Evolutionary conservation across 176 grass and related monocot species (phyloP).

Genomic region (Oryza punctata): DNA sequence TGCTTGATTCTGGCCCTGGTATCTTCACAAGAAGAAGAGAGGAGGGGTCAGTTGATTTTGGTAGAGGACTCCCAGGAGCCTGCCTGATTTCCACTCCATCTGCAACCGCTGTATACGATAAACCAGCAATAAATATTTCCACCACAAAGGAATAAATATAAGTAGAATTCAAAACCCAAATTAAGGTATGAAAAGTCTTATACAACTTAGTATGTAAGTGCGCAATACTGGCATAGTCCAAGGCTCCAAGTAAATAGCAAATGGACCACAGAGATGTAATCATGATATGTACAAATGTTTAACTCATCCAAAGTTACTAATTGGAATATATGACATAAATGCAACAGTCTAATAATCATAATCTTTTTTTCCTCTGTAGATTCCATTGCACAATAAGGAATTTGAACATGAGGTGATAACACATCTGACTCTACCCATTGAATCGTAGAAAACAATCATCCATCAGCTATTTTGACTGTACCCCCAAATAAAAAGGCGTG

Average conservation of each 20-base stretch:
- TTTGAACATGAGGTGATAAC: background rate
- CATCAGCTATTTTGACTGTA: too few species aligned
- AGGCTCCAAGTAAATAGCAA: background rate
- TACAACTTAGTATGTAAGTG: background rate
- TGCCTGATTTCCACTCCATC: slow-evolving; percentile 57
- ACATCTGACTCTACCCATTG: background rate
- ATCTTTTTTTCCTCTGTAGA: background rate
- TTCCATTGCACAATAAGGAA: background rate
- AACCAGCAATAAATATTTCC: slow-evolving; percentile 26
- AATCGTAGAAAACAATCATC: background rate
- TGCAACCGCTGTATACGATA: slow-evolving; percentile 39
- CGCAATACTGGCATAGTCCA: background rate
- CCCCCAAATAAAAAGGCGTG: background rate
- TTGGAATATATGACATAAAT: background rate
- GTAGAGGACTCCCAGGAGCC: slow-evolving; percentile 34
- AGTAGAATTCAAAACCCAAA: background rate
- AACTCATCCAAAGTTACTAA: background rate
- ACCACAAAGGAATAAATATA: background rate
- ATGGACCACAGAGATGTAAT: background rate
- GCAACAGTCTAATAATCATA: background rate
- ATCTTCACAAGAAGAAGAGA: slow-evolving; percentile 66
- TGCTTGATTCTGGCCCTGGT: slow-evolving; percentile 47
- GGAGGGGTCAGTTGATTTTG: slow-evolving; percentile 47
- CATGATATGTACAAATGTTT: background rate
- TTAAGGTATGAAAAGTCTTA: background rate